Evolutionary conservation across 1,284 basidiomycete genomes (phyloP).

Genomic region (Anthracocystis walkeri): DNA sequence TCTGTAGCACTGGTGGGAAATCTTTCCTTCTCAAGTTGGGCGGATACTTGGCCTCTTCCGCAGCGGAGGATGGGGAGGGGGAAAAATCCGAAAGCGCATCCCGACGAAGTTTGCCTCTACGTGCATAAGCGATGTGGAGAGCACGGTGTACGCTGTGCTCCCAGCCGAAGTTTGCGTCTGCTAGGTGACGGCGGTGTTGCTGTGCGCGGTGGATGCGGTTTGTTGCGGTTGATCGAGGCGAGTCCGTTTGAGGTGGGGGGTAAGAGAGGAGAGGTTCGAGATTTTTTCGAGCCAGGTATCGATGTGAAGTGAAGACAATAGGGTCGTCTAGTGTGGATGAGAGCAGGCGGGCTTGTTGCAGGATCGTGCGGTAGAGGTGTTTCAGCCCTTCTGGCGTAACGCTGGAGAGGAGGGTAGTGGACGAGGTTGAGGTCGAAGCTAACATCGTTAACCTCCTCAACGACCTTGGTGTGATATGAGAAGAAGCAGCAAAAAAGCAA

Average conservation of each 20-base stretch:
- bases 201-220: slow-evolving; percentile 21
- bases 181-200: slow-evolving; percentile 37
- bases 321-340: slow-evolving; percentile 29
- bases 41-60: not conserved
- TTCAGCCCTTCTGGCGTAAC: slow-evolving; percentile 14
- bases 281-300: slow-evolving; percentile 36
- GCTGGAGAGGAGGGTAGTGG: not conserved
- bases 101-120: slow-evolving; percentile 32
- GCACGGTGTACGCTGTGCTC: slow-evolving; percentile 34
- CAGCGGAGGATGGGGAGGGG: not conserved
- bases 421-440: slow-evolving; percentile 20
- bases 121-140: slow-evolving; percentile 34
- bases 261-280: slow-evolving; percentile 32
- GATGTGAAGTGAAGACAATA: slow-evolving; percentile 29
- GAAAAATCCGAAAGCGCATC: slow-evolving; percentile 32
- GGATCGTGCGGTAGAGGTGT: slow-evolving; percentile 40
- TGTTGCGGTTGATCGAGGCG: slow-evolving; percentile 9
- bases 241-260: not conserved
- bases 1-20: slow-evolving; percentile 8
- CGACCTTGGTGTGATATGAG: not conserved
- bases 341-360: slow-evolving; percentile 40
- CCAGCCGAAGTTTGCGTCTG: slow-evolving; percentile 48
- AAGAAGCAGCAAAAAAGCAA: not conserved
- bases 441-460: slow-evolving; percentile 1
- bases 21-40: slow-evolving; percentile 7